Base-by-base conservation (phyloP, 1,284 basidiomycete species). In the Rhodotorula sp. region DNA sequence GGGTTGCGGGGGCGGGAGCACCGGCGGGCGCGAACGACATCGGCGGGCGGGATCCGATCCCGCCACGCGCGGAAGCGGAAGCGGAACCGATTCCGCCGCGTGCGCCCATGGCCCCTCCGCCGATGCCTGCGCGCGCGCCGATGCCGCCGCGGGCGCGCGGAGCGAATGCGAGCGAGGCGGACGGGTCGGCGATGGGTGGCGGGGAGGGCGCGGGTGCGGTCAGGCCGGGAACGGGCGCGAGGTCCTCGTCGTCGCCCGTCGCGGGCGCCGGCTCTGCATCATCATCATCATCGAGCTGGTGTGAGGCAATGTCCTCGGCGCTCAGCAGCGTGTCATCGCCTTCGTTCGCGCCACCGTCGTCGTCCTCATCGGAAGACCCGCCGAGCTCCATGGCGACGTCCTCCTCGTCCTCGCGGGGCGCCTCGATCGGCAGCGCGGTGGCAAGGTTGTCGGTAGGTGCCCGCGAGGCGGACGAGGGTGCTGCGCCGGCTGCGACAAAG, bases 321-420 rank as follows among this genome's bases (percentile, higher is more conserved):
- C 46, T 34, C 39, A 34, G 39, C 5, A 63, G 37, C 29, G 53
- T 36, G 32, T 22, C 57, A 22, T 48, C 32, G 9, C 10, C 15
- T 8, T 13, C 48, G 7, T 50, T 17, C 12, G 12, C 50, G n/a
- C 29, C 27, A 72, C 66, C 69, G 37, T 67, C 70, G 29, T 65
- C 59, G 22, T 69, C 44, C n/a, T 57, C 48, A 34, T 56, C 29
- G 1, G 53, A 75, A 54, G 71, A n/a, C 2, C 39, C 76, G 48
- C 54, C 66, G 25, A 75, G 54, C 37, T 77, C 79, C 58, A 80
- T 79, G 44, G 79, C 80, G 2, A 77, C 82, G 36, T 80, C 78
- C 9, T 81, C 74, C 50, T 80, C 82, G 41, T 84, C 84, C n/a
- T 80, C 82, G 36, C 85, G 83, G 10, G 83, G 81, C 19, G 82